Evolutionary conservation across 2,329 filamentous ascomycete species (phyloP).

Genomic region (Sporothrix inflata): DNA sequence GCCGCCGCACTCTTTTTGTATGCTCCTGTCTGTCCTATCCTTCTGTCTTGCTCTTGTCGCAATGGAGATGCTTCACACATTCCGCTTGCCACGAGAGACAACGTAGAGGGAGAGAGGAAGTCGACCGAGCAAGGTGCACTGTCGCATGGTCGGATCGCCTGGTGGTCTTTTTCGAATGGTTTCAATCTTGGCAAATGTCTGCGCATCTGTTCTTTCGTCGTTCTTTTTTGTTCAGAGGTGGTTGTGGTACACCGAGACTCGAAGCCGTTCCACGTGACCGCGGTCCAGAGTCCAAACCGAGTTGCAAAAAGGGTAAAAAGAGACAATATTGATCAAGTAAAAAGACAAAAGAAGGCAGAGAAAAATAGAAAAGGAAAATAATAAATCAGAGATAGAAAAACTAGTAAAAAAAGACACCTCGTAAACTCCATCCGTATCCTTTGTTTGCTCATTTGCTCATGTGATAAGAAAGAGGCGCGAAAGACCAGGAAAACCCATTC

Average conservation of each 20-base stretch:
- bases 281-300: neutral
- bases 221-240: neutral
- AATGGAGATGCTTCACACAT: neutral
- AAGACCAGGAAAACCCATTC: neutral
- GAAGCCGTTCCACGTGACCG: neutral
- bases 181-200: neutral
- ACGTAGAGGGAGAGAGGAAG: neutral
- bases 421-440: constrained; percentile 27
- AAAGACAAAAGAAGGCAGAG: neutral
- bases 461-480: constrained; percentile 19
- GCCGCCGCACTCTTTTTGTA: neutral
- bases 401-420: constrained; percentile 21
- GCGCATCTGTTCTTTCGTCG: neutral
- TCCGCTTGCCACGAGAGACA: neutral
- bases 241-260: neutral
- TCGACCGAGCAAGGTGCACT: neutral
- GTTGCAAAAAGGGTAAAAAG: neutral
- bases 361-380: constrained; percentile 29
- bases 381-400: constrained; percentile 17
- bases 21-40: neutral
- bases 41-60: neutral
- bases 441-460: constrained; percentile 28
- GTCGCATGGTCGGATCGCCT: neutral
- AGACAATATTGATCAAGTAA: neutral
- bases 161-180: neutral